These are phyloP conservation scores for Polyplosphaeria fusca DNA, from an alignment of 495 filamentous ascomycete species.

Conservation along the genomic window DNA sequence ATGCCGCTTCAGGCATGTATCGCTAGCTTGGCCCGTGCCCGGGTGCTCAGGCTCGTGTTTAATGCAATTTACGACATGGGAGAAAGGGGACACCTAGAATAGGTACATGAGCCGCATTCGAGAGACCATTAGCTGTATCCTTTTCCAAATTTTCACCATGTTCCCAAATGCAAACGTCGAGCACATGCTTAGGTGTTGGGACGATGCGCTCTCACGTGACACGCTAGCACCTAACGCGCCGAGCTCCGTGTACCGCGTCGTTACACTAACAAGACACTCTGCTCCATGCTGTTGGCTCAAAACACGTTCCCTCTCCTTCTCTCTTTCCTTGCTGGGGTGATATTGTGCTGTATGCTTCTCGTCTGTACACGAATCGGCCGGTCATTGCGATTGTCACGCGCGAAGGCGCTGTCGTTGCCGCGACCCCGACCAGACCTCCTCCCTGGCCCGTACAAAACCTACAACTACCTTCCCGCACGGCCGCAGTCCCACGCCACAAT, in stretches of 20 bases:
- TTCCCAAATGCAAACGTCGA: no score
- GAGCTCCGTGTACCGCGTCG: not conserved
- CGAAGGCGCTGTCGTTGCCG: slow-evolving; percentile 1
- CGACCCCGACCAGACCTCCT: not conserved
- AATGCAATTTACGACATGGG: no score
- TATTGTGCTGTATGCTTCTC: slow-evolving; percentile 34
- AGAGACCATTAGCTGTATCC: no score
- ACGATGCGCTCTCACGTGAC: slow-evolving; percentile 16
- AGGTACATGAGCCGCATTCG: no score
- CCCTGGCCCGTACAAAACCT: not conserved
- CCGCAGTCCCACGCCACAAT: slow-evolving; percentile 20
- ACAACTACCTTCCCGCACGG: slow-evolving; percentile 11
- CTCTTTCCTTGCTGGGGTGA: slow-evolving; percentile 16
- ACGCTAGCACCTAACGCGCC: not conserved
- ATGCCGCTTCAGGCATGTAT: no score
- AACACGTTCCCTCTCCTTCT: slow-evolving; percentile 20
- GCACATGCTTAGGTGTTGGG: no score
- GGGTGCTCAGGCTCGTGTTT: no score
- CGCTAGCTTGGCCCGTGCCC: no score
- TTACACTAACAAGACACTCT: slow-evolving; percentile 7
- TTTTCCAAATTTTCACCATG: no score
- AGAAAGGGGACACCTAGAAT: no score
- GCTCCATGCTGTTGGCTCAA: slow-evolving; percentile 3
- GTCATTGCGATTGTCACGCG: slow-evolving; percentile 20
- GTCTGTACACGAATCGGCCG: slow-evolving; percentile 20